A percentile compares a stretch with the other conserved stretches of the same genome.
phyloP scores from a whole-genome alignment of 2,329 filamentous ascomycete species.

The Colletotrichum costaricense region DNA sequence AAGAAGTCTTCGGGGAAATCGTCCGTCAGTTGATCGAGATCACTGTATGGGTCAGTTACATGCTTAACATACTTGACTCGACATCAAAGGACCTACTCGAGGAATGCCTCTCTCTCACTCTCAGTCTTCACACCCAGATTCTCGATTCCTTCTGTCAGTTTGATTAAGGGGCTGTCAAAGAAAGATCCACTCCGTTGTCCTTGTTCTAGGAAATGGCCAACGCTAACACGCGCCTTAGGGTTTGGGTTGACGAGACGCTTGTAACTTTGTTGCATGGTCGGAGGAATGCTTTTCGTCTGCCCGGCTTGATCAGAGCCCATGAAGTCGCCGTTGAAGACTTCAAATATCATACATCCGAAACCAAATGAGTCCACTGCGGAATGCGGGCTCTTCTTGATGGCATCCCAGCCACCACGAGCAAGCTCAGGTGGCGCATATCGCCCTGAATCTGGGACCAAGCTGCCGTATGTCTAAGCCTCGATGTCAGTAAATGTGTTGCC shows the following conservation, averaged over 20 bases:
- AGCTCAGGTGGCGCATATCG: constrained; percentile 91
- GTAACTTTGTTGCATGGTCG: constrained; percentile 90
- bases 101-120: constrained; percentile 84
- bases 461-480: constrained; percentile 78
- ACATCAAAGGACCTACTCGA: constrained; percentile 63
- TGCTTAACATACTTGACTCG: not conserved
- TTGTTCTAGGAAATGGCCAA: constrained; percentile 89
- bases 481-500: constrained; percentile 26
- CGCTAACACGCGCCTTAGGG: constrained; percentile 87
- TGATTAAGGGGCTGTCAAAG: constrained; percentile 93
- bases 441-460: constrained; percentile 84
- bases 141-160: constrained; percentile 91
- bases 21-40: constrained; percentile 87
- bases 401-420: constrained; percentile 88
- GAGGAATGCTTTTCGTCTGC: constrained; percentile 87
- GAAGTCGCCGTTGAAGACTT: constrained; percentile 91
- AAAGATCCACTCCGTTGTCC: constrained; percentile 85
- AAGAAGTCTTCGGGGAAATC: constrained; percentile 99
- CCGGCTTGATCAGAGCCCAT: constrained; percentile 81
- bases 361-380: constrained; percentile 89
- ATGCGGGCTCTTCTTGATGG: constrained; percentile 84
- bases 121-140: constrained; percentile 90
- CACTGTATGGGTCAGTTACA: constrained; percentile 56
- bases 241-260: constrained; percentile 89
- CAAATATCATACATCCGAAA: constrained; percentile 85